phyloP scores from a whole-genome alignment of 768 basidiomycete genomes.

The Amyloporia xantha region DNA sequence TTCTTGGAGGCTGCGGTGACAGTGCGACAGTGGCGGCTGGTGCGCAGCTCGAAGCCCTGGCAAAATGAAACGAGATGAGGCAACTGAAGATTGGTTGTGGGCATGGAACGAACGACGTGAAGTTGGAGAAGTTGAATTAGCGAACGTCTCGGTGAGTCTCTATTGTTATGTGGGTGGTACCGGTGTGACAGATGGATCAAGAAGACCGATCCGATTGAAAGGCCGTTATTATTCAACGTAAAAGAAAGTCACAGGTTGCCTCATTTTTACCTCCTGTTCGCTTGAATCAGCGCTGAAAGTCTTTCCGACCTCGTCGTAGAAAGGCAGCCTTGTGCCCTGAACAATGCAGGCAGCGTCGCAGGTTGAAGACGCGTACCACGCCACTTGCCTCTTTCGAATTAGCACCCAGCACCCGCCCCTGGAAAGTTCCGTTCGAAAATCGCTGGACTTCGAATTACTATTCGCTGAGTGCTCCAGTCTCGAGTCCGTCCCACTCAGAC shows the following conservation, averaged over 20 bases:
- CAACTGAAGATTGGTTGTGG: slow-evolving; percentile 18
- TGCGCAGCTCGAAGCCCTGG: slow-evolving; percentile 20
- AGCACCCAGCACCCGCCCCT: no score
- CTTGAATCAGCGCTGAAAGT: no score
- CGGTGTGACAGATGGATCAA: slow-evolving; percentile 1
- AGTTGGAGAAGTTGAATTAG: neutral
- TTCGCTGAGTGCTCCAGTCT: no score
- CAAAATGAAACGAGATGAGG: slow-evolving; percentile 21
- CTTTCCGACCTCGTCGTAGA: no score
- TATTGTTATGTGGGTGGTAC: neutral
- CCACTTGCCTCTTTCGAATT: no score
- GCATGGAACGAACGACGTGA: slow-evolving; percentile 4
- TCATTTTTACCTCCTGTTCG: neutral
- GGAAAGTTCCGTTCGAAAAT: no score
- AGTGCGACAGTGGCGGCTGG: slow-evolving; percentile 20
- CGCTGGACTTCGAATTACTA: no score
- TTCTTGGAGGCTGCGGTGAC: slow-evolving; percentile 14
- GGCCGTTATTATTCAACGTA: neutral
- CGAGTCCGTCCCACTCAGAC: no score
- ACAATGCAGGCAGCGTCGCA: no score
- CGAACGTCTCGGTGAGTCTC: no score
- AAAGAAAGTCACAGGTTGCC: neutral
- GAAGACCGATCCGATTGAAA: neutral
- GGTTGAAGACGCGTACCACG: no score
- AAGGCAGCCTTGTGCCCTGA: no score